Evolutionary conservation across 2,329 filamentous ascomycete species (phyloP), one percentile per base, ranked within the genome.

Genomic region (Aspergillus unguis): DNA sequence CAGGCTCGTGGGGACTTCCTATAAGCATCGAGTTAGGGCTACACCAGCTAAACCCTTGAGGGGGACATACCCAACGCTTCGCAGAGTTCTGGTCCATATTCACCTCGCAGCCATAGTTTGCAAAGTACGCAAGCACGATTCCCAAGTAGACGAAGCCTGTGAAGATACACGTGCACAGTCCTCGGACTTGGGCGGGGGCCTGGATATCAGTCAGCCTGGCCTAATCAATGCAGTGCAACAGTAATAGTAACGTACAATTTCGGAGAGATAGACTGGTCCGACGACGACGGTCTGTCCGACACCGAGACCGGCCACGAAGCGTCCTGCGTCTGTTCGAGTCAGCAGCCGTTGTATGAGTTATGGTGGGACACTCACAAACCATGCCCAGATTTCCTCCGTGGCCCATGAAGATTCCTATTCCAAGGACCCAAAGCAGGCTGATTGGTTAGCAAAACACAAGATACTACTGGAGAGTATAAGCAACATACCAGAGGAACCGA

Each of bases 81-180:
- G 69, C 66, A n/a, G 75, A 74, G 52, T 69, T 66, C 40, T 74
- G 65, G 17, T 76, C 75, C 58, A 74, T 77, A 62, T 83, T 75
- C 26, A 82, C 66, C 27, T 77, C 73, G n/a, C 74, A 77, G 10
- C 84, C 84, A 65, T 85, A 87, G 68, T 85, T 87, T 54, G 86
- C 83, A 62, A 90, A 92, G 72, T 91, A 92, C 6, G 86, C 87
- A 11, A 92, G 77, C 62, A 92, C 86, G 56, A 91, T 89, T 26
- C 87, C 88, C 48, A 88, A 71, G 64, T 92, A 92, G 25, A 92
- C 88, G 45, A 86, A 78, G 1, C 84, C 85, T 0, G 84, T 83
- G 65, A 88, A 88, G 27, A 85, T 78, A 62, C 84, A 85, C 1
- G 87, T 89, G 65, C 86, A 90, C 25, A 92, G 80, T 58, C 88